Base-by-base conservation (phyloP, 2,329 filamentous ascomycete species). In the Ophiostoma montium region DNA sequence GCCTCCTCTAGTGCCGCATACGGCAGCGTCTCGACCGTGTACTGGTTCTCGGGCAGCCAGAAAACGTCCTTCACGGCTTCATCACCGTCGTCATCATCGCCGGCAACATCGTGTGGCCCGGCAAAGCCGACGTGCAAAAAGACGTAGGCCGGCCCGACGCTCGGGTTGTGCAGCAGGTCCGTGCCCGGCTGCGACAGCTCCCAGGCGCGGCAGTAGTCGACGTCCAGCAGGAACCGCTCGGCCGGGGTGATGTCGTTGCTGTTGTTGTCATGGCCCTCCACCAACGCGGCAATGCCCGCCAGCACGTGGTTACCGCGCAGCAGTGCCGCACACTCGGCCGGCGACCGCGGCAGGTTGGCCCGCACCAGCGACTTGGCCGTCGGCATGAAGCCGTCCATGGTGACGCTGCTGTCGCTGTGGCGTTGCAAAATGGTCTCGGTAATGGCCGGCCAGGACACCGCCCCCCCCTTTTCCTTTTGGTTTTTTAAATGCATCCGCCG, bases 331-430 rank as follows among this genome's bases (percentile, higher is more conserved):
- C 51, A 56, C 15, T 53, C 53, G n/a, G 33, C 46, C 5, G 42
- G 21, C 8, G 49, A 44, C 18, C 51, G 53, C 3, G 65, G 65
- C 32, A 68, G 47, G 41, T 59, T 57, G 35, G 63, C 56, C 15
- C 56, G 55, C 35, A 66, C 54, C 9, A 69, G 63, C 60, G 63
- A 65, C 43, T 58, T 57, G 3, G 55, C 55, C 47, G 61, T 58
- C n/a, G 70, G 69, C 61, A 70, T 64, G 65, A 63, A 69, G 8
- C 70, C 70, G 2, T 62, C 54, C 52, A 71, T 56, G 0, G 66
- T 65, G 52, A 71, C 67, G 52, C 69, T 72, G 16, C 47, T 43
- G 3, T 55, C 53, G 31, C 60, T 60, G 18, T 61, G 53, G 10
- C 56, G 52, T 46, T 68, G 64, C 46, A 72, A 68, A 39, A 65